A percentile compares a stretch with the other conserved stretches of the same genome.
phyloP scores from a whole-genome alignment of 2,329 filamentous ascomycete species.

The Neofusicoccum sp. region DNA sequence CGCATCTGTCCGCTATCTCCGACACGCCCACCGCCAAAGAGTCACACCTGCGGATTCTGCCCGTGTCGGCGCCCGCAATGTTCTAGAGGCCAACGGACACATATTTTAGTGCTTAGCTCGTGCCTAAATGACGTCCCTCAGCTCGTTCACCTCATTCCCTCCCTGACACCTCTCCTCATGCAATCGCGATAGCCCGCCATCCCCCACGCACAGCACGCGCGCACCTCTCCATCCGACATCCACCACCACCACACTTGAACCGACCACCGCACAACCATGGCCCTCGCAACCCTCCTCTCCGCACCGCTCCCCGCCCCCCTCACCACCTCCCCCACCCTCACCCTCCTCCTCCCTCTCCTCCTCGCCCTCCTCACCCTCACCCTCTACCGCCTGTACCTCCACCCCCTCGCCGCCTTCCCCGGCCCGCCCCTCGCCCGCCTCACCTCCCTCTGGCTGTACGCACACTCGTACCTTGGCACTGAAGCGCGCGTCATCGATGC shows the following conservation, averaged over 20 bases:
- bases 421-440: conserved; percentile 12
- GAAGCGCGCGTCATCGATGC: conserved; percentile 10
- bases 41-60: not conserved
- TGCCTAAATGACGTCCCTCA: not conserved
- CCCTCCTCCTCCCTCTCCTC: not conserved
- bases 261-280: conserved; percentile 26
- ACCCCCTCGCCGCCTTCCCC: conserved; percentile 19
- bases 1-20: conserved; percentile 12
- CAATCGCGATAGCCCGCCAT: not conserved
- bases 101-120: not conserved
- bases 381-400: conserved; percentile 23
- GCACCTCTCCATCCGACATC: not conserved
- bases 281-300: conserved; percentile 26
- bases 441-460: conserved; percentile 15
- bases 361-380: conserved; percentile 1
- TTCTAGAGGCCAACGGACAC: not conserved
- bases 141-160: not conserved
- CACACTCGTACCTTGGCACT: conserved; percentile 14
- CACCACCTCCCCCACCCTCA: not conserved
- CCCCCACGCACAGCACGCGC: not conserved
- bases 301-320: conserved; percentile 29
- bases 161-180: not conserved
- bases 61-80: not conserved
- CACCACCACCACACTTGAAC: conserved; percentile 17
- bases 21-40: not conserved